These are phyloP conservation scores for Aspergillus sp. DNA, from an alignment of 2,329 filamentous ascomycete genomes.

Conservation along the genomic window DNA sequence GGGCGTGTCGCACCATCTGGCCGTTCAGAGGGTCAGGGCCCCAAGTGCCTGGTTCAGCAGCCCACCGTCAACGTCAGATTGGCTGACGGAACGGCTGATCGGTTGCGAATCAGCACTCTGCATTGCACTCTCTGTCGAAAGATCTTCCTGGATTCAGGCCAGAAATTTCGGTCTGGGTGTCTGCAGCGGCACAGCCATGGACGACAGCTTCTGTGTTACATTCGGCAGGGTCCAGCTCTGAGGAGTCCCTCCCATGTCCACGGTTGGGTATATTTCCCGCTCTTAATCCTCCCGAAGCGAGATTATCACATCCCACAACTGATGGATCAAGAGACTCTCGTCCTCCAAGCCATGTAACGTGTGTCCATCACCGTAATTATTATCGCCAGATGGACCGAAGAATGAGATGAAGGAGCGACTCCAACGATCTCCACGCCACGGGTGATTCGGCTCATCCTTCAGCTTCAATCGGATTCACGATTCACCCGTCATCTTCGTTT, in stretches of 20 bases:
- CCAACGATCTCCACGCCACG: not conserved
- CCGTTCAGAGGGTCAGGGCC: not conserved
- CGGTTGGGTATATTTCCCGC: conserved; percentile 1
- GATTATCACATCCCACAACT: not conserved
- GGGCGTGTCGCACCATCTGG: conserved; percentile 12
- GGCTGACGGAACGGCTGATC: not conserved
- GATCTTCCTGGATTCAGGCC: not conserved
- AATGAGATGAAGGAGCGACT: not conserved
- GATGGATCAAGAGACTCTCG: not conserved
- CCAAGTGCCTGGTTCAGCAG: conserved; percentile 5
- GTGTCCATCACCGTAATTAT: not conserved
- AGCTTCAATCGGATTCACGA: not conserved
- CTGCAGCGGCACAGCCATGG: not conserved
- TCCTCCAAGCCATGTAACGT: too few species aligned
- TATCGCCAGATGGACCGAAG: not conserved
- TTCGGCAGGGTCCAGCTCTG: not conserved
- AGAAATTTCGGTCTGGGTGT: not conserved
- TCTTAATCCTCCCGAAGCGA: not conserved
- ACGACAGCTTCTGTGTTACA: conserved; percentile 4
- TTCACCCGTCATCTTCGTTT: not conserved
- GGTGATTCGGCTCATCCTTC: not conserved
- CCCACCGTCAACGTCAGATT: conserved; percentile 1
- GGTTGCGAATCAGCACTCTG: conserved; percentile 6
- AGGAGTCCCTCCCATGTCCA: not conserved
- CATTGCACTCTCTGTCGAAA: not conserved